phyloP scores from a whole-genome alignment of 345 rosid genomes.

The Diplotaxis tenuifolia region DNA sequence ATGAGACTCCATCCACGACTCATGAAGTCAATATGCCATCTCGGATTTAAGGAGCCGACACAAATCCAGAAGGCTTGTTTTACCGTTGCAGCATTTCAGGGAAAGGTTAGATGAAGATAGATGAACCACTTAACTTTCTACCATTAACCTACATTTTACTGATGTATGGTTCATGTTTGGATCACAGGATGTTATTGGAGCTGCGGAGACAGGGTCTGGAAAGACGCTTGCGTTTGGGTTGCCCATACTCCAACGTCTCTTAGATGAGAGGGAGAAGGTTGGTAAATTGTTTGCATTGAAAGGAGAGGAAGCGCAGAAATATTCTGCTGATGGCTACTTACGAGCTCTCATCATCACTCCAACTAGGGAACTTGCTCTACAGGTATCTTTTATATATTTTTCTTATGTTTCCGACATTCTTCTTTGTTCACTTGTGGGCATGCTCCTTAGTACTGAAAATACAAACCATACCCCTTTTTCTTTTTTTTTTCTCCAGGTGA shows the following conservation, averaged over 20 bases:
- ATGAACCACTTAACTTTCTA: constrained; percentile 9
- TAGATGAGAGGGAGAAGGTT: constrained; percentile 79
- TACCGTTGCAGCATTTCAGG: constrained; percentile 91
- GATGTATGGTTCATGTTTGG: constrained; percentile 20
- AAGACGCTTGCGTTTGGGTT: constrained; percentile 98
- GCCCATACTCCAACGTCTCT: constrained; percentile 87
- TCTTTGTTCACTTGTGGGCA: background rate
- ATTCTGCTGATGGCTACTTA: constrained; percentile 64
- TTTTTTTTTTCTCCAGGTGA: constrained; percentile 50
- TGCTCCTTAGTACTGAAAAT: background rate
- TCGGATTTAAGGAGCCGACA: constrained; percentile 90
- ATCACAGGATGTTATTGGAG: constrained; percentile 86
- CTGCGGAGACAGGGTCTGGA: constrained; percentile 98
- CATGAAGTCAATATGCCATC: constrained; percentile 67
- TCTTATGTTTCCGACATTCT: background rate
- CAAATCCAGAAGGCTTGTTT: constrained; percentile 86
- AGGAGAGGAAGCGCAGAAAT: constrained; percentile 60
- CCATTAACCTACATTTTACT: background rate
- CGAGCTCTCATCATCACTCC: constrained; percentile 95
- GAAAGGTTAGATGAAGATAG: constrained; percentile 67
- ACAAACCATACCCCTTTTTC: no score
- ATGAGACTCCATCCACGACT: constrained; percentile 80
- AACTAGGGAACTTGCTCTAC: constrained; percentile 91
- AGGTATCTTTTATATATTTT: constrained; percentile 49
- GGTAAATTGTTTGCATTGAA: constrained; percentile 45